These are phyloP conservation scores for Skeletonema potamos DNA, from an alignment of 108 stramenopile species.

Conservation along the genomic window DNA sequence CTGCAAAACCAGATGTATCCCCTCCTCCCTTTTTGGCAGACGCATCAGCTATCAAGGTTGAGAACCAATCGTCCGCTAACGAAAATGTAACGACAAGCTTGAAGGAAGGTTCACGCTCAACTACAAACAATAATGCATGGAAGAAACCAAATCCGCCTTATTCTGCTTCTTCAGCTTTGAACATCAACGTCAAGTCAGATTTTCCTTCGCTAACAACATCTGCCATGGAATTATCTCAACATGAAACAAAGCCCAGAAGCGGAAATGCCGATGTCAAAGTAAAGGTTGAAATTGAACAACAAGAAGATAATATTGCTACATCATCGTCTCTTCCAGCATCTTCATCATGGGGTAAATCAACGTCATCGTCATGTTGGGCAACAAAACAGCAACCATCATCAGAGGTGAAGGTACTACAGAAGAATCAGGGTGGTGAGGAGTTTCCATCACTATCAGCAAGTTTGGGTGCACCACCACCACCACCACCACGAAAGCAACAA, in stretches of 20 bases:
- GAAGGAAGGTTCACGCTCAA: no score
- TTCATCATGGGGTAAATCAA: neutral
- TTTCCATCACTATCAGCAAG: constrained; percentile 11
- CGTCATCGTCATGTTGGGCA: neutral
- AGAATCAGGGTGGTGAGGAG: neutral
- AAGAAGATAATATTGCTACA: neutral
- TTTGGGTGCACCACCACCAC: neutral
- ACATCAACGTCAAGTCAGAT: neutral
- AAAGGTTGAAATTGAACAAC: neutral
- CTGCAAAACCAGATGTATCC: neutral
- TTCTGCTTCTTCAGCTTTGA: neutral
- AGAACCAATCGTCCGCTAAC: neutral
- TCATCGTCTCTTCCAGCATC: neutral
- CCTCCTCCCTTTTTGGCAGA: no score
- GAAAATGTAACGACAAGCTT: neutral
- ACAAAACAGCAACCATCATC: neutral
- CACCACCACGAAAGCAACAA: constrained; percentile 1
- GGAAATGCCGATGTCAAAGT: neutral
- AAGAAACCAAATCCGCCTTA: neutral
- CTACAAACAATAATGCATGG: neutral
- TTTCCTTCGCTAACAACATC: neutral
- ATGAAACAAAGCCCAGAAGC: neutral
- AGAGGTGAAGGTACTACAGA: neutral
- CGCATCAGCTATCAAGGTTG: neutral
- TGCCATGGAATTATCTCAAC: neutral